These are phyloP conservation scores for Geranomyces variabilis DNA, from an alignment of 192 early-diverging fungal genomes.

Conservation along the genomic window DNA sequence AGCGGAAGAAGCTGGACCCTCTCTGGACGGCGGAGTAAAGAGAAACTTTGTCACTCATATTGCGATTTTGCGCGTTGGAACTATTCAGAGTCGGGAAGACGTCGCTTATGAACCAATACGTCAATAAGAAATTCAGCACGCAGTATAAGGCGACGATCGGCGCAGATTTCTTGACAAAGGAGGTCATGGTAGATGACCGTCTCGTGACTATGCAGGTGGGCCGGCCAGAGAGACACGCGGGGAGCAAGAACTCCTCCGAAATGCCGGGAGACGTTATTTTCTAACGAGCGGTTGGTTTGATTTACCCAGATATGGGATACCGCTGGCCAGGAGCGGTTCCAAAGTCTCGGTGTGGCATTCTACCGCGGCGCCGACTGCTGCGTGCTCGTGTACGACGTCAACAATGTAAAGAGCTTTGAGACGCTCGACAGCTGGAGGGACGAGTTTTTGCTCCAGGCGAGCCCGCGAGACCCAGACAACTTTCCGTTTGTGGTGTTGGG, in stretches of 20 bases:
- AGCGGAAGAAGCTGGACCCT: not conserved
- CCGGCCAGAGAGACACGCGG: conserved; percentile 1
- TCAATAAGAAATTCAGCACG: conserved; percentile 93
- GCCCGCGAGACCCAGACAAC: conserved; percentile 91
- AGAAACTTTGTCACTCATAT: too few relatives aligned
- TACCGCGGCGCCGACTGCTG: conserved; percentile 99
- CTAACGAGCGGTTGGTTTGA: not conserved
- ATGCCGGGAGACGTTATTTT: too few relatives aligned
- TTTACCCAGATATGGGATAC: conserved; percentile 90
- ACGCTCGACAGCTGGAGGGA: conserved; percentile 97
- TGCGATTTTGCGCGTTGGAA: not conserved
- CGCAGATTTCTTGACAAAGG: conserved; percentile 98
- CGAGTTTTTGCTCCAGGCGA: conserved; percentile 97
- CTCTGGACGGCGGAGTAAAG: not conserved
- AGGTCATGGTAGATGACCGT: conserved; percentile 89
- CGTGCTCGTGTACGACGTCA: conserved; percentile 96
- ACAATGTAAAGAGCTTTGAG: conserved; percentile 92
- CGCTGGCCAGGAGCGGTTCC: conserved; percentile 99
- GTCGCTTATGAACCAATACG: conserved; percentile 99
- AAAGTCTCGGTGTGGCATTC: conserved; percentile 97
- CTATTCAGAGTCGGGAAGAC: conserved; percentile 68
- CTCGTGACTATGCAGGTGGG: conserved; percentile 91
- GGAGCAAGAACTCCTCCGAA: too few relatives aligned
- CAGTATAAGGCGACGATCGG: conserved; percentile 99
- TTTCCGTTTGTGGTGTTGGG: conserved; percentile 99